Evolutionary conservation across 1,284 basidiomycete genomes (phyloP), one percentile per base, ranked within the genome.

Genomic region (Phellinidium pouzarii): DNA sequence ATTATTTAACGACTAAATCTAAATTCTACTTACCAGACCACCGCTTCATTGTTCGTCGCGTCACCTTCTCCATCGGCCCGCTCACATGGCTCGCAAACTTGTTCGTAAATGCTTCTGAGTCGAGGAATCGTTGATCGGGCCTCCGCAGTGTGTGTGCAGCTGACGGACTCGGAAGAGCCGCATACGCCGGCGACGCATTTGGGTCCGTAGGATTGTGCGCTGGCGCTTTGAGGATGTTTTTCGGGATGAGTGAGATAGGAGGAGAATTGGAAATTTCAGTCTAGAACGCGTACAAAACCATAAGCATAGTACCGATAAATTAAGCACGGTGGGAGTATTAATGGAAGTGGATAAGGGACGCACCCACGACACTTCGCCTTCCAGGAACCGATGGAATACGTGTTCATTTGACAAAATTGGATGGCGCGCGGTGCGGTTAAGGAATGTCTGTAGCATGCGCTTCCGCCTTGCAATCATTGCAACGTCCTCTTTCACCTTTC

Each of bases 301-400:
- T 34, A 8, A 34, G 31, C 9, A 34, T 14, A 8, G 14, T 8
- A 8, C 31, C 31, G 3, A 14, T 34, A 34, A 34, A 34, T 34
- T 34, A 34, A 34, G 14, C 6, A 34, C 31, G 31, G 31, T 14
- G 31, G 31, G 31, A 20, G 55, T 40, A 34, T 14, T 12, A 34
- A 49, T 6, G 36, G 4, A 29, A 40, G 20, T 34, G 44, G 38
- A 38, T 6, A 43, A 46, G 14, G 38, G 22, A 67, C 78, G 52
- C 53, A 94, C 91, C 96, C 96, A 99, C 43, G 91, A 93, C 20
- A 94, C 91, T 54, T 96, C 90, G 19, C 93, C 91, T 61, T 97
- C 92, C 41, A 99, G 73, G 71, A 99, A 99, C 22, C 93, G 80
- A 68, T 94, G 92, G 60, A 98, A 92, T 49, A 98, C 84, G 65